Base-by-base conservation (phyloP, 2,329 filamentous ascomycete genomes). In the Fusarium solani-melongenae region DNA sequence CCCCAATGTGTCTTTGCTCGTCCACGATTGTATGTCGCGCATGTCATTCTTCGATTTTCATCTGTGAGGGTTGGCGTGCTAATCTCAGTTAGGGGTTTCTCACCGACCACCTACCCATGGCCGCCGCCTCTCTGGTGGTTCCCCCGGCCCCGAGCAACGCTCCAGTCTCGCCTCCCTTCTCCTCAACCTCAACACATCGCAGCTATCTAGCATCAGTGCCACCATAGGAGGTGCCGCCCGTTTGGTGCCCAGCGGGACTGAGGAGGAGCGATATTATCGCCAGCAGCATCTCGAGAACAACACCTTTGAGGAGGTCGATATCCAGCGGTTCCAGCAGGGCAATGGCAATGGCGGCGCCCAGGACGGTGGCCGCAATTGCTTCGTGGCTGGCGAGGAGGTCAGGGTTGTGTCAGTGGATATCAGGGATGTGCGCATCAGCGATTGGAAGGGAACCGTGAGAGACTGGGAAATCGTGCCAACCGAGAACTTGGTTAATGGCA, bases 401-500 rank as follows among this genome's bases (percentile, higher is more conserved):
- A 88, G 93, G 57, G 95, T 98, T 8, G 94, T 98, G 36, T 89
- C 96, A 7, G 96, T 98, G 9, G 90, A 89, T 77, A 94, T 98
- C 76, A 89, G 88, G 77, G 94, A 95, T 80, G 95, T 96, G 57
- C 89, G 95, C 78, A 97, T 97, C 77, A 95, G 93, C 74, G 96
- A 98, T 82, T 98, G 93, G 93, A 98, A 98, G 85, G 96, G 96
- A n/a, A 90, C 91, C 15, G 94, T 98, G 6, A 90, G 93, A 77
- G 96, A 98, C 80, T 98, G 86, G 84, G 87, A 87, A 1, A 78
- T 90, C 67, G 81, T 82, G 4, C 80, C 83, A n/a, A 80, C 80
- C 31, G 80, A 66, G 5, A 67, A 71, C 2, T 63, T 79, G 22
- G 77, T 87, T 12, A 88, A 89, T 64, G 87, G 87, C 6, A 73